phyloP scores from a whole-genome alignment of 2,329 filamentous ascomycete genomes.

The Trichoderma harzianum region DNA sequence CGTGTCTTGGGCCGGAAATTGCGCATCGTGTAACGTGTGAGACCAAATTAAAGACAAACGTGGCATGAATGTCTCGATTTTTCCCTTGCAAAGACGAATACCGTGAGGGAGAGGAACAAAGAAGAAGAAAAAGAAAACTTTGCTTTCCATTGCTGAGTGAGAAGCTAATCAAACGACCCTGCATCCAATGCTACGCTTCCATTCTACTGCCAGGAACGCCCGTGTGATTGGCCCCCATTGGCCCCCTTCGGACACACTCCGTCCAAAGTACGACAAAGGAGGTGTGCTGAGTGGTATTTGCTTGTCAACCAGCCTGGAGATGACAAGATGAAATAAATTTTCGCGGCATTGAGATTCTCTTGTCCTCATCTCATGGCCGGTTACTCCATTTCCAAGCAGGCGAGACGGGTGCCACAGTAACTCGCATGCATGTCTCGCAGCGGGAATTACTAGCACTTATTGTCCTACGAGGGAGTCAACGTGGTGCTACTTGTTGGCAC shows the following conservation, averaged over 20 bases:
- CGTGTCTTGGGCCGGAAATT: neutral
- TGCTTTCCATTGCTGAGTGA: neutral
- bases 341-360: neutral
- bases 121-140: neutral
- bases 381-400: neutral
- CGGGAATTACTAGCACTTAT: neutral
- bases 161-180: constrained; percentile 9
- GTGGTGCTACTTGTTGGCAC: neutral
- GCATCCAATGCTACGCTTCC: neutral
- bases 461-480: neutral
- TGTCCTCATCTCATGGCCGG: neutral
- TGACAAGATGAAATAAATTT: neutral
- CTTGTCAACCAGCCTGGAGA: neutral
- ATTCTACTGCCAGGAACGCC: neutral
- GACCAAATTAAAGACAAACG: neutral
- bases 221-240: neutral
- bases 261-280: neutral
- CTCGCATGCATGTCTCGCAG: constrained; percentile 15
- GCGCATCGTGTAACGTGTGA: neutral
- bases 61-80: neutral
- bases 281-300: neutral
- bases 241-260: neutral
- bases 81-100: neutral
- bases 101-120: neutral
- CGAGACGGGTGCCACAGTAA: neutral